Conservation (phyloP, 495 filamentous ascomycete species). For the Aspergillus cavernicola region DNA sequence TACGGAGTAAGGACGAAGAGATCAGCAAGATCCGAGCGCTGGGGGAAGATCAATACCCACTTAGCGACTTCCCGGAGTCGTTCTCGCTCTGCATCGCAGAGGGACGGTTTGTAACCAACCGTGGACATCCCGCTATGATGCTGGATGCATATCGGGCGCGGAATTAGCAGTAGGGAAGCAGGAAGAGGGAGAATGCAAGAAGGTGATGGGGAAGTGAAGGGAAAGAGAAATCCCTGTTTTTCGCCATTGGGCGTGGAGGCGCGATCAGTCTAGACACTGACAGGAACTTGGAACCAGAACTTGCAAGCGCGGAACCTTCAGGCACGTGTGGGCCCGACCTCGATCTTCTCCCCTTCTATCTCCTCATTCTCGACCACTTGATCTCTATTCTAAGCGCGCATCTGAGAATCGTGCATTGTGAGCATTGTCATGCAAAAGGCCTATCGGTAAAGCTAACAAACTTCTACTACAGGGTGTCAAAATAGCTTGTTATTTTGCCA, state of each 20-base stretch:
- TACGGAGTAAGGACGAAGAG: constrained; percentile 1
- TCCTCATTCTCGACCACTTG: too few species aligned
- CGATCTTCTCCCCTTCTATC: too few species aligned
- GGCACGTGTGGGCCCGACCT: too few species aligned
- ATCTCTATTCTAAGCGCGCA: too few species aligned
- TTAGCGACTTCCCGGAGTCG: constrained; percentile 14
- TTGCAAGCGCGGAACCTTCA: too few species aligned
- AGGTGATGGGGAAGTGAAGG: not conserved
- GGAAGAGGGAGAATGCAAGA: too few species aligned
- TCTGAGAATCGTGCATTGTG: too few species aligned
- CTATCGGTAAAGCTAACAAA: too few species aligned
- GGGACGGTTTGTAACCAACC: constrained; percentile 7
- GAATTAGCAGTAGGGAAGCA: too few species aligned
- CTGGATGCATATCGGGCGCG: constrained; percentile 1
- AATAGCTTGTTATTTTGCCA: too few species aligned
- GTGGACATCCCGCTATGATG: constrained; percentile 8
- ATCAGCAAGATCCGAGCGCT: constrained; percentile 5
- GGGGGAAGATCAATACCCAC: constrained; percentile 7
- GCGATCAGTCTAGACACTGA: not conserved
- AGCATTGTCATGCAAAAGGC: too few species aligned
- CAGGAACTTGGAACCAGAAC: not conserved
- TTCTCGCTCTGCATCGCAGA: constrained; percentile 14
- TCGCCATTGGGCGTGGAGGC: not conserved
- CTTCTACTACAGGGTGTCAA: too few species aligned
- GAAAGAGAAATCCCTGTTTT: not conserved